These are phyloP conservation scores for Lentithecium fluviatile DNA, from an alignment of 495 filamentous ascomycete genomes.

Conservation along the genomic window DNA sequence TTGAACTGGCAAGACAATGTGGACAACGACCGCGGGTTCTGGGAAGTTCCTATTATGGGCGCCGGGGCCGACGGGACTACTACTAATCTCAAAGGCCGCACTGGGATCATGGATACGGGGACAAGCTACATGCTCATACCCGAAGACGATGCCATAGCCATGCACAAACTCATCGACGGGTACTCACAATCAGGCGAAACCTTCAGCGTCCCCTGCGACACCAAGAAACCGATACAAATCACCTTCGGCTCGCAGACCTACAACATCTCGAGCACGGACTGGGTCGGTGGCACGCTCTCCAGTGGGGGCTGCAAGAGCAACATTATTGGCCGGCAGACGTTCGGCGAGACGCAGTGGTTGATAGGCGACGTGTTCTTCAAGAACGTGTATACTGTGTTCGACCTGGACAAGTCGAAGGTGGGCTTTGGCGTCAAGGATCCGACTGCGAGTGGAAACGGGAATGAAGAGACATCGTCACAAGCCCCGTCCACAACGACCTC, in stretches of 20 bases:
- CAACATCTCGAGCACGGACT: slow-evolving; percentile 65
- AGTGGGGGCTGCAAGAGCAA: slow-evolving; percentile 61
- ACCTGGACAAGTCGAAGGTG: slow-evolving; percentile 50
- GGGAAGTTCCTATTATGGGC: slow-evolving; percentile 69
- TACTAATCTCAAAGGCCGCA: slow-evolving; percentile 50
- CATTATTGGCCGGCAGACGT: slow-evolving; percentile 51
- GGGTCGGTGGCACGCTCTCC: slow-evolving; percentile 53
- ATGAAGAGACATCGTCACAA: neutral
- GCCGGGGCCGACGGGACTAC: slow-evolving; percentile 57
- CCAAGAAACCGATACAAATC: slow-evolving; percentile 53
- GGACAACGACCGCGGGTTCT: slow-evolving; percentile 46
- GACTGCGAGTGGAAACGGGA: neutral
- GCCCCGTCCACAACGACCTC: neutral
- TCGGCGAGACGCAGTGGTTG: slow-evolving; percentile 62
- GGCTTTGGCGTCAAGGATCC: slow-evolving; percentile 31
- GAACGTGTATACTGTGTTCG: slow-evolving; percentile 87
- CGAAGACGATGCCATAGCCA: slow-evolving; percentile 57
- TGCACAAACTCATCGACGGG: slow-evolving; percentile 67
- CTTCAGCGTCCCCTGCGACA: slow-evolving; percentile 69
- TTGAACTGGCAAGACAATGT: slow-evolving; percentile 60
- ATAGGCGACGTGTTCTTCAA: slow-evolving; percentile 83
- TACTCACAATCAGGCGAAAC: slow-evolving; percentile 53
- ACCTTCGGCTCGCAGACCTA: slow-evolving; percentile 61
- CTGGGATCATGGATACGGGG: slow-evolving; percentile 77
- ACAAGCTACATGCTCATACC: slow-evolving; percentile 74